These are phyloP conservation scores for Veloboletus limbatus DNA, from an alignment of 1,284 basidiomycete species.

Conservation along the genomic window DNA sequence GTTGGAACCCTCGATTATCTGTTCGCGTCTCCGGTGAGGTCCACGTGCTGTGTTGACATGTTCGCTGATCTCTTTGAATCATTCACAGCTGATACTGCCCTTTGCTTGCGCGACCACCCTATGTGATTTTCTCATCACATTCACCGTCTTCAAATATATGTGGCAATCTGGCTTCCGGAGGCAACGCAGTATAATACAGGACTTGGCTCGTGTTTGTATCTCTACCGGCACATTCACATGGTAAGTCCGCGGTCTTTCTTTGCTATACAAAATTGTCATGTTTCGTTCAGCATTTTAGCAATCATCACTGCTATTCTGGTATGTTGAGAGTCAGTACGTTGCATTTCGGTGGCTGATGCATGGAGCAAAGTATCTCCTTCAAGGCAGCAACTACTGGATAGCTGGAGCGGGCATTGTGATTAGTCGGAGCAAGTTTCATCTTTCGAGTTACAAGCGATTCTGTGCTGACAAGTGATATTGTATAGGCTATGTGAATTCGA, in stretches of 20 bases:
- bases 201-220: neutral
- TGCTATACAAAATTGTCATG: too few relatives aligned
- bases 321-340: too few relatives aligned
- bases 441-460: neutral
- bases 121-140: conserved; percentile 12
- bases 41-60: neutral
- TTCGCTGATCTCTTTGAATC: neutral
- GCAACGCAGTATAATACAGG: neutral
- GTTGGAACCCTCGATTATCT: conserved; percentile 6
- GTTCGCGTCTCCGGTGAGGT: conserved; percentile 10
- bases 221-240: conserved; percentile 9
- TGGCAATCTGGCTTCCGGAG: conserved; percentile 13
- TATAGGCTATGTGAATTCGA: conserved; percentile 13
- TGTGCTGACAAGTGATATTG: neutral
- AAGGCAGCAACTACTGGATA: neutral
- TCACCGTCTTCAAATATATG: conserved; percentile 11
- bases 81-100: conserved; percentile 4
- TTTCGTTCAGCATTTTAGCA: too few relatives aligned
- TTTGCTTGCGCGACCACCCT: neutral
- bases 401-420: neutral
- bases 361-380: conserved; percentile 7
- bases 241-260: too few relatives aligned
- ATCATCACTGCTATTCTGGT: too few relatives aligned
- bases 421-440: conserved; percentile 4
- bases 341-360: too few relatives aligned